Percentiles rank a stretch among this genome's conserved stretches.
Evolutionary conservation across 2,329 filamentous ascomycete species (phyloP).

Genomic region (Calonectria multiphialidica): DNA sequence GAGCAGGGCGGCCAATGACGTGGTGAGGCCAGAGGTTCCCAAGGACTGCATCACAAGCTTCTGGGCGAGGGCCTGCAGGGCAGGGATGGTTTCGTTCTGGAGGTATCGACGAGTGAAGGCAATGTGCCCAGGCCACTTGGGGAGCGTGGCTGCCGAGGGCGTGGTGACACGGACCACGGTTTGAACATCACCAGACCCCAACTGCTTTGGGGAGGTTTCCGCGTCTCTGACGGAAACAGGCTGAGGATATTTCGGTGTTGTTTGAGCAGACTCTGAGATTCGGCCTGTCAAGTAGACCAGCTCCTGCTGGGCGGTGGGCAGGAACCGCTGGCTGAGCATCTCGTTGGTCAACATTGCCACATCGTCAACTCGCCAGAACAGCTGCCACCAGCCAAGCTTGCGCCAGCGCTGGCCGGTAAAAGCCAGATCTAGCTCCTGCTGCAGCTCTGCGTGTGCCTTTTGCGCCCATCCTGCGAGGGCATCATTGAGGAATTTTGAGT

Average conservation of each 20-base stretch:
- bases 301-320: slow-evolving; percentile 82
- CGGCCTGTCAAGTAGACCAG: slow-evolving; percentile 87
- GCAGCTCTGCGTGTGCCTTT: slow-evolving; percentile 84
- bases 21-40: slow-evolving; percentile 75
- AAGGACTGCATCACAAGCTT: slow-evolving; percentile 81
- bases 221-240: slow-evolving; percentile 42
- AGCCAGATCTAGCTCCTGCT: slow-evolving; percentile 81
- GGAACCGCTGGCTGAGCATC: slow-evolving; percentile 81
- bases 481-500: slow-evolving; percentile 62
- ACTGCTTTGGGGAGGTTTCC: slow-evolving; percentile 29
- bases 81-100: slow-evolving; percentile 74
- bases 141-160: slow-evolving; percentile 36
- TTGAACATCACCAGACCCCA: slow-evolving; percentile 42
- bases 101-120: slow-evolving; percentile 76
- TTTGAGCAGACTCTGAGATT: slow-evolving; percentile 65
- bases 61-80: slow-evolving; percentile 79
- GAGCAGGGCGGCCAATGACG: slow-evolving; percentile 65
- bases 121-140: slow-evolving; percentile 82
- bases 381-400: slow-evolving; percentile 90
- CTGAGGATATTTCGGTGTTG: slow-evolving; percentile 49
- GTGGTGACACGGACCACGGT: slow-evolving; percentile 37
- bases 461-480: slow-evolving; percentile 81
- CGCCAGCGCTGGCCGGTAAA: slow-evolving; percentile 84
- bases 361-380: slow-evolving; percentile 95
- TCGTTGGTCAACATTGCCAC: slow-evolving; percentile 86